Evolutionary conservation across 805 yeast genomes (phyloP).

Genomic region (Saturnispora saitoi): DNA sequence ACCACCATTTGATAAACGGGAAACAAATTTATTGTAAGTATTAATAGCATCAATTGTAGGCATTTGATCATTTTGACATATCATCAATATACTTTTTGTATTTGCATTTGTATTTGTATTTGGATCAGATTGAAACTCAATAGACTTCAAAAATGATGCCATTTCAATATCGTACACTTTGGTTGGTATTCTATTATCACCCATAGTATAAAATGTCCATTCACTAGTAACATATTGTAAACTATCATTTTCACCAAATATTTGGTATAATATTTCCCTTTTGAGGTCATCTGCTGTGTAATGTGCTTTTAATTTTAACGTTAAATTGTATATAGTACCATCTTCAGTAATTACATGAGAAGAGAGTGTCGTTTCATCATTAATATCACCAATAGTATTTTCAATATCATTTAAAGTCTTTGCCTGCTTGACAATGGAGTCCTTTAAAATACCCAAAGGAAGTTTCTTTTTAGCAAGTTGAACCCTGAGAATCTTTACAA

Average conservation of each 20-base stretch:
- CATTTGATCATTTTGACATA: conserved; percentile 53
- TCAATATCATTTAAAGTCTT: conserved; percentile 15
- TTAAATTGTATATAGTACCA: conserved; percentile 5
- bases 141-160: not conserved
- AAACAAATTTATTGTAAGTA: conserved; percentile 34
- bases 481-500: conserved; percentile 39
- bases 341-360: conserved; percentile 1
- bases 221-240: conserved; percentile 1
- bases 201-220: conserved; percentile 6
- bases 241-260: not conserved
- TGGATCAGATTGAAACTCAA: not conserved
- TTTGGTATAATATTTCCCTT: conserved; percentile 2
- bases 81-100: conserved; percentile 31
- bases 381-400: conserved; percentile 2
- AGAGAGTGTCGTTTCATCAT: not conserved
- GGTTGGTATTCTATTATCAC: not conserved
- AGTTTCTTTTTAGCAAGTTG: conserved; percentile 22
- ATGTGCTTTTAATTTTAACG: not conserved
- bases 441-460: conserved; percentile 16
- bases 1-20: not conserved
- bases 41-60: conserved; percentile 58
- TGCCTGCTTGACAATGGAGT: conserved; percentile 14
- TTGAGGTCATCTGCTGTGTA: conserved; percentile 1
- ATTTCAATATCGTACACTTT: conserved; percentile 3
- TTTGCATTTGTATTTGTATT: not conserved